Conservation (phyloP, 176 grass and related monocot genomes). For the Areca catechu region DNA sequence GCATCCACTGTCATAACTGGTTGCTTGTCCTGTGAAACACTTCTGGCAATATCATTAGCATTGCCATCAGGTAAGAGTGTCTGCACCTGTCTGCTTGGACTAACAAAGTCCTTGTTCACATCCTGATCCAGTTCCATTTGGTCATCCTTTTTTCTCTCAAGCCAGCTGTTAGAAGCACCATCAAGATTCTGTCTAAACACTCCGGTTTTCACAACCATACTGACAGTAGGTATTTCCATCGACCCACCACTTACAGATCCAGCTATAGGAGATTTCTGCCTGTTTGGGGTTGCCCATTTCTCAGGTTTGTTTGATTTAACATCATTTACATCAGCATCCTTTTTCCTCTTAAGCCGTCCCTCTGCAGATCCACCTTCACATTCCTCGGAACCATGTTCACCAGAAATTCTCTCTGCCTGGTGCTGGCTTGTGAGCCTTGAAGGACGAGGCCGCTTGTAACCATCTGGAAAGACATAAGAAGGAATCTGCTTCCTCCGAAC, state of each 20-base stretch:
- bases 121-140: too few relatives aligned
- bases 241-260: conserved; percentile 7
- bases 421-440: conserved; percentile 32
- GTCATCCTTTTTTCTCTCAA: too few relatives aligned
- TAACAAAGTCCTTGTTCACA: too few relatives aligned
- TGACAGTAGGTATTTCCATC: too few relatives aligned
- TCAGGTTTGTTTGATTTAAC: conserved; percentile 18
- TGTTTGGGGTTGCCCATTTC: conserved; percentile 36
- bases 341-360: conserved; percentile 29
- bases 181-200: too few relatives aligned
- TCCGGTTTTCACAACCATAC: too few relatives aligned
- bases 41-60: too few relatives aligned
- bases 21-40: too few relatives aligned
- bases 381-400: conserved; percentile 21
- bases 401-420: conserved; percentile 29
- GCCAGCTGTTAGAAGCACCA: too few relatives aligned
- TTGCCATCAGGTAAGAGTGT: too few relatives aligned
- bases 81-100: too few relatives aligned
- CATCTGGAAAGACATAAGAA: conserved; percentile 79
- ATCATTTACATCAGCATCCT: conserved; percentile 23
- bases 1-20: too few relatives aligned
- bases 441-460: conserved; percentile 58
- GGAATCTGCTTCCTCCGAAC: conserved; percentile 84
- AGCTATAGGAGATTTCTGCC: conserved; percentile 25
- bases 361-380: conserved; percentile 22